Base-by-base conservation (phyloP, 495 filamentous ascomycete species). In the Hypoxylon trugodes region DNA sequence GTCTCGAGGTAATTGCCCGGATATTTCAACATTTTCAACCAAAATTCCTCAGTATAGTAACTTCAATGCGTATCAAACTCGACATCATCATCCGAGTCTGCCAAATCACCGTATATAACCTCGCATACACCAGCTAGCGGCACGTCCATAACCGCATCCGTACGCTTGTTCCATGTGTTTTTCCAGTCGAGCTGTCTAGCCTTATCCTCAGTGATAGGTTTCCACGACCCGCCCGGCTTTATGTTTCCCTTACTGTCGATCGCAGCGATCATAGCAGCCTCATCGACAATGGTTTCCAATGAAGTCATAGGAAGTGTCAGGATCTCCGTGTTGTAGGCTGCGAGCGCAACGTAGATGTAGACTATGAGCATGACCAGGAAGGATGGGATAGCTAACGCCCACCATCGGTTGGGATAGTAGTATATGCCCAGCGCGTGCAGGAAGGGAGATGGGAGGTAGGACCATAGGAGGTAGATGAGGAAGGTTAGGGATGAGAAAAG, bases 401-500 rank as follows among this genome's bases (percentile, higher is more conserved):
- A 98, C 95, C 95, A 98, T 18, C 95, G 87, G 72, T 96, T 90
- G 2, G 96, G 95, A 63, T 97, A 98, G 80, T 98, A 98, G 78
- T 92, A 89, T 45, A 98, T 96, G 6, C 95, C 94, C 22, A 98
- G 81, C 55, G 93, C 91, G 72, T 96, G 91, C 19, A 98, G 82
- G 73, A 98, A 92, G 0, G 92, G 90, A 15, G 90, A 91, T 0
- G 95, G 95, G 2, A 97, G 87, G 73, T 92, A 98, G 9, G 90
- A 89, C 95, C 96, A 98, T 2, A 98, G 83, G 7, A 98, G 80
- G 72, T 98, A 98, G 46, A 97, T 88, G 21, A 93, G 73, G 72
- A 97, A 98, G 1, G 84, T 86, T 32, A 93, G 77, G 10, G 84
- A 89, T 30, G 87, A 90, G 67, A 90, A 89, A 21, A 98, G 82